phyloP scores from a whole-genome alignment of 345 rosid genomes.

The Acer negundo region DNA sequence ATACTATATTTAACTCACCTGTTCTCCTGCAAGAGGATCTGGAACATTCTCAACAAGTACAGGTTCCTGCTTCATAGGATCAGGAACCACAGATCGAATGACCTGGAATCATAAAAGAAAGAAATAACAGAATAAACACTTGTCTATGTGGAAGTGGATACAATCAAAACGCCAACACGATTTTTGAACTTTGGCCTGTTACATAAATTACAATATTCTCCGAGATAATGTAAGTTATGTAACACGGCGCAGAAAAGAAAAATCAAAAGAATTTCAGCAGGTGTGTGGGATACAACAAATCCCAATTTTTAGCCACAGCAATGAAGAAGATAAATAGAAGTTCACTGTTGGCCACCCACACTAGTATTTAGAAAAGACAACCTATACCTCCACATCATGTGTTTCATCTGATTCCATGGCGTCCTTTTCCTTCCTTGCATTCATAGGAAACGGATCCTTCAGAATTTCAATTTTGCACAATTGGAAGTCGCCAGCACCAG shows the following conservation, averaged over 20 bases:
- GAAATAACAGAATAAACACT: not conserved
- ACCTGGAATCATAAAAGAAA: slow-evolving; percentile 48
- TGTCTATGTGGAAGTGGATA: not conserved
- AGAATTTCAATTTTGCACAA: slow-evolving; percentile 73
- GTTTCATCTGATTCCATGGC: slow-evolving; percentile 74
- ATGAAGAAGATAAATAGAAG: not conserved
- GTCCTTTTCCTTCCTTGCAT: slow-evolving; percentile 55
- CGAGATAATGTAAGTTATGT: not conserved
- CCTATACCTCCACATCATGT: slow-evolving; percentile 58
- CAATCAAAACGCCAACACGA: not conserved
- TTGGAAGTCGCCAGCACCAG: slow-evolving; percentile 92
- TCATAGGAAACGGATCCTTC: slow-evolving; percentile 76
- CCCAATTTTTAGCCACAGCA: not conserved
- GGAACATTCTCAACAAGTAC: slow-evolving; percentile 78
- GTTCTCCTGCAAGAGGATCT: slow-evolving; percentile 93
- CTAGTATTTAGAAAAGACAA: not conserved
- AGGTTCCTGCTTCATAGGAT: slow-evolving; percentile 66
- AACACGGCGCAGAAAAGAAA: not conserved
- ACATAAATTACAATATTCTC: not conserved
- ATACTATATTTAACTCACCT: slow-evolving; percentile 45
- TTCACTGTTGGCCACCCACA: not conserved
- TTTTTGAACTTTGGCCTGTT: not conserved
- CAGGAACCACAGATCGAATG: slow-evolving; percentile 55
- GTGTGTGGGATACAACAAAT: not conserved
- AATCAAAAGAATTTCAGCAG: not conserved